phyloP scores from a whole-genome alignment of 192 early-diverging fungal species.

The Rhizophagus sp. region DNA sequence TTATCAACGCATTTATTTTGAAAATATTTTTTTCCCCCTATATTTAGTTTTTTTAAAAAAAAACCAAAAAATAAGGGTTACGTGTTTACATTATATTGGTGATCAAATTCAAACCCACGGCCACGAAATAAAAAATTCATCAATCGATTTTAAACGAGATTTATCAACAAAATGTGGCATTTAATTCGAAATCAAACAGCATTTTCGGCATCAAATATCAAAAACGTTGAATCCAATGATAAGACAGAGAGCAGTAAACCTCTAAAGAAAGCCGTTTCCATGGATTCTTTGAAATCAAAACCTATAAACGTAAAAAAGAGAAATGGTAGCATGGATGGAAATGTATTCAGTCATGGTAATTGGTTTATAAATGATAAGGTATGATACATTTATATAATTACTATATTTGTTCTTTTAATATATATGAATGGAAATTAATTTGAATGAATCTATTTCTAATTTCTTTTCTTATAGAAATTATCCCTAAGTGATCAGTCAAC shows the following conservation, averaged over 20 bases:
- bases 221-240: not conserved
- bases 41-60: too few species aligned
- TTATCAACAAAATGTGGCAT: too few species aligned
- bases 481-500: not conserved
- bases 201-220: not conserved
- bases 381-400: not conserved
- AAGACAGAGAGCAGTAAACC: not conserved
- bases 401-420: not conserved
- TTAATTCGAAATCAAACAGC: not conserved
- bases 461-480: not conserved
- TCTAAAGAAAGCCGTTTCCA: constrained; percentile 1
- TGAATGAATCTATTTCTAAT: too few species aligned
- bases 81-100: too few species aligned
- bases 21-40: too few species aligned
- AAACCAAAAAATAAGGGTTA: too few species aligned
- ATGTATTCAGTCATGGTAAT: not conserved
- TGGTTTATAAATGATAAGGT: constrained; percentile 2
- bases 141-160: too few species aligned
- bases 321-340: constrained; percentile 1
- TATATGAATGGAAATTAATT: too few species aligned
- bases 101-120: not conserved
- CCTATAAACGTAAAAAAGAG: constrained; percentile 1
- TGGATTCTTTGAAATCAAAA: not conserved
- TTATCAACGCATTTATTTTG: too few species aligned
- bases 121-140: not conserved